Conservation (phyloP, 192 early-diverging fungal species). For the Mortierella claussenii region DNA sequence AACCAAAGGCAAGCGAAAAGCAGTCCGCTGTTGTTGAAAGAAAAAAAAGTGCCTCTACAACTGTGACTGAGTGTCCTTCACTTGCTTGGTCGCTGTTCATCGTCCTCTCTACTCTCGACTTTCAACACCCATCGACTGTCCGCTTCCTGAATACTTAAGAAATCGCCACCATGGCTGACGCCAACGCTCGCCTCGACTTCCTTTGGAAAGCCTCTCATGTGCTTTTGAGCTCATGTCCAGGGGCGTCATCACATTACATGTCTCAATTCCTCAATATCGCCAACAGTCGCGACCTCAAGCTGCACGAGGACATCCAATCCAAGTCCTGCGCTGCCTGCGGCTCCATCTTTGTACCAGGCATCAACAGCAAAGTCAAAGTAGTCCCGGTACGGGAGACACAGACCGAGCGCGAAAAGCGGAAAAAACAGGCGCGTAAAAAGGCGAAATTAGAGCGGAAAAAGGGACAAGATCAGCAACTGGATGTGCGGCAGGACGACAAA, state of each 20-base stretch:
- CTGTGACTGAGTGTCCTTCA: too few species aligned
- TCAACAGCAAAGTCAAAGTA: conserved; percentile 52
- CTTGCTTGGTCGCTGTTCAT: too few species aligned
- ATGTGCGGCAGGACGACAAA: too few species aligned
- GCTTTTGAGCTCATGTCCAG: conserved; percentile 43
- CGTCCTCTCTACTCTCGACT: too few species aligned
- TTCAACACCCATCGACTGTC: neutral
- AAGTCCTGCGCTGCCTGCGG: conserved; percentile 56
- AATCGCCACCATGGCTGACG: conserved; percentile 21
- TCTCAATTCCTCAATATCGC: conserved; percentile 54
- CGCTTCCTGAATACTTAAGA: neutral
- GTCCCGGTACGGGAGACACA: conserved; percentile 30
- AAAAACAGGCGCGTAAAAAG: conserved; percentile 9
- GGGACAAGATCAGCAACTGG: neutral
- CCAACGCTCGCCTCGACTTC: conserved; percentile 53
- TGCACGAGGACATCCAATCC: conserved; percentile 55
- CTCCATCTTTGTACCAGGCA: conserved; percentile 56
- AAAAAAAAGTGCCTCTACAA: too few species aligned
- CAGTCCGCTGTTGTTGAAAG: conserved; percentile 6
- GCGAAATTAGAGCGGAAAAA: conserved; percentile 30
- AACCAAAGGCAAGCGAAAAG: neutral
- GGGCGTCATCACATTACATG: conserved; percentile 58
- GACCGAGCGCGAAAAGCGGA: conserved; percentile 22
- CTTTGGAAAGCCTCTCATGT: conserved; percentile 60
- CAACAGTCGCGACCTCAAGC: conserved; percentile 39